A percentile compares a stretch with the other conserved stretches of the same genome.
These are phyloP conservation scores for Rubia tinctorum DNA, from an alignment of 305 asterid species.

Conservation along the genomic window DNA sequence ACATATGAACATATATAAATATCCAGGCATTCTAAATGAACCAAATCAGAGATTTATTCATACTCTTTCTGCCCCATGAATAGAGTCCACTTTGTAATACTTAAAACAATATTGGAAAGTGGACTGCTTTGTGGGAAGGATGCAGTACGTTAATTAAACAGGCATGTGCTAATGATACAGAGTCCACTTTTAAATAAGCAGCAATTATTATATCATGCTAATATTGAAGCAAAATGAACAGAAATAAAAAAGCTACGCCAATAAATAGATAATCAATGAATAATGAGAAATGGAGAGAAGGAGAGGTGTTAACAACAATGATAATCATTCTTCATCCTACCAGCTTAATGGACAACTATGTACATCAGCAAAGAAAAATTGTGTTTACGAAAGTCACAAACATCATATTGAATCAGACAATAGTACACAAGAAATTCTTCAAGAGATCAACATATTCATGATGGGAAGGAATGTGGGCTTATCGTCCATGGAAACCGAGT, in stretches of 20 bases:
- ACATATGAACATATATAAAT: neutral
- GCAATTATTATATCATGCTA: neutral
- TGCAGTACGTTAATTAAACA: neutral
- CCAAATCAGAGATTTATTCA: neutral
- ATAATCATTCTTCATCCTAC: neutral
- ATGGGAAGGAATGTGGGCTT: neutral
- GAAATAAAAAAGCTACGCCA: neutral
- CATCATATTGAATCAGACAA: neutral
- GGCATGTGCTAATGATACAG: neutral
- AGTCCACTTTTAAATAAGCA: neutral
- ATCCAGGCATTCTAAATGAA: neutral
- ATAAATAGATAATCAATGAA: neutral
- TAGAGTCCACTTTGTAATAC: neutral
- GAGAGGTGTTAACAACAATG: neutral
- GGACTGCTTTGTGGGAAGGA: neutral
- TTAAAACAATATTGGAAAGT: neutral
- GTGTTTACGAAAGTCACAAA: neutral
- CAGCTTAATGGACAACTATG: neutral
- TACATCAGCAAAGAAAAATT: neutral
- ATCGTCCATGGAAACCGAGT: neutral
- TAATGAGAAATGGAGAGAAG: neutral
- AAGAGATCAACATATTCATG: neutral
- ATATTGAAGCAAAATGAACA: neutral
- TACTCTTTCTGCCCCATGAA: neutral
- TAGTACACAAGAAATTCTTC: neutral